Percentiles rank a stretch among this genome's conserved stretches.
Conservation (phyloP, 352 stramenopile genomes). For the Phytophthora sp. region DNA sequence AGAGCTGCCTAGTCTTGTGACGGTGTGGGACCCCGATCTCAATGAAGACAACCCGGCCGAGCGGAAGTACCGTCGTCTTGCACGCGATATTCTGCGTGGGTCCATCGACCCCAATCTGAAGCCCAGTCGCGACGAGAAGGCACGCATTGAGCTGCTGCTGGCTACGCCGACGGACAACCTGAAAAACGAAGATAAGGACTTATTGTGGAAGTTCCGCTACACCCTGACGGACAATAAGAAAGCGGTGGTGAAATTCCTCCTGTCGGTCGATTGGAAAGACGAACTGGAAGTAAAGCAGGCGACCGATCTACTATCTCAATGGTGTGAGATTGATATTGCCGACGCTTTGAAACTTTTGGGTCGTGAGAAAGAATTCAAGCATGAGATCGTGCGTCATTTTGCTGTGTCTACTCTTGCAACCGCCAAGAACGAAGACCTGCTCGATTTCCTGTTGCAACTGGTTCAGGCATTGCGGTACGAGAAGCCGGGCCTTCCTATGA, state of each 20-base stretch:
- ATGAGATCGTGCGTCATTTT: constrained; percentile 94
- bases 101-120: constrained; percentile 98
- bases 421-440: constrained; percentile 97
- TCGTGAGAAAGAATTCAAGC: constrained; percentile 89
- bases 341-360: constrained; percentile 98
- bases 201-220: constrained; percentile 97
- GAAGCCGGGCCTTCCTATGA: constrained; percentile 44
- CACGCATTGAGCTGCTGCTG: constrained; percentile 93
- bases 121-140: constrained; percentile 95
- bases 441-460: constrained; percentile 98
- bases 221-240: constrained; percentile 95
- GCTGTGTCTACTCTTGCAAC: constrained; percentile 95
- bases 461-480: constrained; percentile 97
- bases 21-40: constrained; percentile 86
- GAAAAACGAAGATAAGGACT: constrained; percentile 91
- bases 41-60: constrained; percentile 94
- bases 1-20: constrained; percentile 62
- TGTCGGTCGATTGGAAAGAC: constrained; percentile 98
- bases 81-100: constrained; percentile 95
- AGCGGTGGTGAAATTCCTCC: constrained; percentile 97
- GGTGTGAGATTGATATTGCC: constrained; percentile 96
- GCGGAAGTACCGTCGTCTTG: constrained; percentile 98
- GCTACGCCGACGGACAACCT: constrained; percentile 94
- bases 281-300: constrained; percentile 97
- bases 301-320: constrained; percentile 79